Evolutionary conservation across 441 rosid genomes (phyloP).

Genomic region (Croton laevigatus): DNA sequence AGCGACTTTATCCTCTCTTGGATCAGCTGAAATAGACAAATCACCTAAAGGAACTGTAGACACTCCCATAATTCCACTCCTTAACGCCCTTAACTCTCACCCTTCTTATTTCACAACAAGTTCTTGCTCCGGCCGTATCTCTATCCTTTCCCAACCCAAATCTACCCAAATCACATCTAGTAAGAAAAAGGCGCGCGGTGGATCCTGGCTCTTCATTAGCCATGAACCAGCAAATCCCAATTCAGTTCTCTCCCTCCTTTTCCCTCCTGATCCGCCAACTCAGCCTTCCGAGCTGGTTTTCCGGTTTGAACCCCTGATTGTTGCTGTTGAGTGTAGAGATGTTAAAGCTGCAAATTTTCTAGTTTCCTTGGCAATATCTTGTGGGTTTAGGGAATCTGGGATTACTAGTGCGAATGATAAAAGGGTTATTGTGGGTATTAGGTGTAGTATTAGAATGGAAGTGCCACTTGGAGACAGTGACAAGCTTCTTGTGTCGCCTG

Average conservation of each 20-base stretch:
- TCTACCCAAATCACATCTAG: constrained; percentile 19
- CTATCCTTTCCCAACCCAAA: constrained; percentile 70
- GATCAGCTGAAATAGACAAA: constrained; percentile 57
- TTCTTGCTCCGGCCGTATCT: constrained; percentile 93
- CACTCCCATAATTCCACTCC: constrained; percentile 70
- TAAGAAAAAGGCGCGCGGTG: constrained; percentile 77
- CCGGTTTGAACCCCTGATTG: constrained; percentile 83
- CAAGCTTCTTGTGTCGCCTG: constrained; percentile 40
- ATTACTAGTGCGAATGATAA: constrained; percentile 60
- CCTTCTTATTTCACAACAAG: constrained; percentile 85
- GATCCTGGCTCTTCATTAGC: constrained; percentile 78
- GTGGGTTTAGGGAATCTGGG: constrained; percentile 86
- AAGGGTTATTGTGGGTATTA: constrained; percentile 78
- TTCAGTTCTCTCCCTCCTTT: constrained; percentile 51
- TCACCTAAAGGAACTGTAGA: constrained; percentile 85
- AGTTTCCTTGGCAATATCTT: constrained; percentile 66
- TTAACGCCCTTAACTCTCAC: constrained; percentile 64
- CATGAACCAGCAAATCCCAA: constrained; percentile 64
- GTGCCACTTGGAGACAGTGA: constrained; percentile 70
- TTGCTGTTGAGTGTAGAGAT: constrained; percentile 79
- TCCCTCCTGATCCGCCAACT: constrained; percentile 24
- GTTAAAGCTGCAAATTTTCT: constrained; percentile 56
- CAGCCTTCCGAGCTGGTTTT: constrained; percentile 49
- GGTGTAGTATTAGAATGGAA: constrained; percentile 85
- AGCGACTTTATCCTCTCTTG: constrained; percentile 52